Base-by-base conservation (phyloP, 495 filamentous ascomycete species). In the Annulohypoxylon stygium region DNA sequence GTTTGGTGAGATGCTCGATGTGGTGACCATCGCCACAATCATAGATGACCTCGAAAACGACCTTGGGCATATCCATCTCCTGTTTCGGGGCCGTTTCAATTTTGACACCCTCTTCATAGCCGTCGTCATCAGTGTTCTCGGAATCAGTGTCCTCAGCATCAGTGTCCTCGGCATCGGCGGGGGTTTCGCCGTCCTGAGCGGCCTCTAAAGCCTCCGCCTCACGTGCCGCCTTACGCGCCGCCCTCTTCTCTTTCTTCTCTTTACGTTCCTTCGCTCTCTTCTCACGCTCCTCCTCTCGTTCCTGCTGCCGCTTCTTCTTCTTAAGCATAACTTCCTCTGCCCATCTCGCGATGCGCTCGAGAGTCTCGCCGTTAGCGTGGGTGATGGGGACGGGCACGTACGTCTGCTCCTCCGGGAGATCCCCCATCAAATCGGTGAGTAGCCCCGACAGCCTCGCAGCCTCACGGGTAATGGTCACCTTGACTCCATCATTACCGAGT, bases 371-470 rank as follows among this genome's bases (percentile, higher is more conserved):
- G 12, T 50, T 18, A 10, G 61, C 23, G 5, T 50, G 14, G 57
- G 47, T 2, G 53, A 68, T 8, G 3, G 64, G 64, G 33, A 68
- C 16, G 12, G 50, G 37, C 3, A 16, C 0, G 4, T 18, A 12
- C 1, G 18, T 26, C 26, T 63, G 33, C 33, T 43, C 55, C 8
- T 73, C 70, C 9, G 34, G 6, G n/a, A 73, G 64, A 14, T 59
- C 64, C 6, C 53, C 64, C 41, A 68, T 47, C 50, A 73, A 20
- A 43, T 64, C 50, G 0, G 11, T 12, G 3, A 73, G 11, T 0
- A 73, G 0, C 0, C 23, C 3, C 16, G 58, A 67, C 8, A 16
- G 16, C 18, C 8, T 16, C 7, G 41, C 50, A 1, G 70, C 65
- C n/a, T 48, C 18, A 14, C 43, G 50, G 41, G 4, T 59, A 37